Evolutionary conservation across 257 asterid species (phyloP), one percentile per base, ranked within the genome.

Genomic region (Henckelia pumila): DNA sequence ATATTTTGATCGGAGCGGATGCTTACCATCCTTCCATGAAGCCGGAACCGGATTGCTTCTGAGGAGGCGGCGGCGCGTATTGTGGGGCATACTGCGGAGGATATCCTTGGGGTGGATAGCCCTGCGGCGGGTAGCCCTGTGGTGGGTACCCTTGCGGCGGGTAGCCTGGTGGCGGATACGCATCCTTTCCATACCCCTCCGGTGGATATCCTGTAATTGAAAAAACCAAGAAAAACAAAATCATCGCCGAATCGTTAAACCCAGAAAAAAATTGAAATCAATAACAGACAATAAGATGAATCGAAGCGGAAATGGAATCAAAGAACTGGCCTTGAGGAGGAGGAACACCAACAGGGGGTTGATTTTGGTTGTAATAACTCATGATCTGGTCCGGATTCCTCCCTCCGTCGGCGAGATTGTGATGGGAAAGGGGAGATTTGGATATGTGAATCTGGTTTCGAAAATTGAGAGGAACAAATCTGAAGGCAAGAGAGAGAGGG

Each of bases 331-430:
- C 95, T 85, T 87, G 95, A 14, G 95, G 82, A 5, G 95, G 95
- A 26, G 95, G 92, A 7, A 81, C 92, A 52, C 88, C 89, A 63
- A 87, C 92, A 16, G 92, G 89, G 59, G 88, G 82, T 14, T 83
- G 86, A 64, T 77, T 78, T 63, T 83, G 92, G 74, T 85, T 81
- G 85, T 87, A 87, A 68, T 87, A 87, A 78, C 92, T 85, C 95
- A 88, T 87, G 61, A 60, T 81, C 57, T 61, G 20, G 8, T 44
- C 22, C 68, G 59, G 23, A 55, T 30, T 49, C 4, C 9, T 9
- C 3, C 3, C 7, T 25, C 66, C 8, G 7, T 47, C 8, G 8
- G 4, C 1, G 1, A 47, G 21, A 47, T 35, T 10, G 6, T 28
- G 65, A 61, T 66, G n/a, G 60, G 60, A 57, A 21, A 21, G 33